Conservation (phyloP, 169 alveolate species). For the Plasmodium gaboni region DNA sequence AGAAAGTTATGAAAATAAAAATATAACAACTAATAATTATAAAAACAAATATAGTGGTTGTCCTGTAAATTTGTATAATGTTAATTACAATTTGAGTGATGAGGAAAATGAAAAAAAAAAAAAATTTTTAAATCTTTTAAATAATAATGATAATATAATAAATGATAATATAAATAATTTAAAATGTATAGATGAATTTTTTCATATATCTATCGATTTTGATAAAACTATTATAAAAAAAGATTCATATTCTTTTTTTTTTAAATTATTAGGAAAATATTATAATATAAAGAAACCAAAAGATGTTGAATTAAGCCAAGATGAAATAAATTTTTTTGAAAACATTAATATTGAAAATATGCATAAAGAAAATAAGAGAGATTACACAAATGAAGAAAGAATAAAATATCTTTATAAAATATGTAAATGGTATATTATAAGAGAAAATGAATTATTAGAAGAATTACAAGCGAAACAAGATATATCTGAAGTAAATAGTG, state of each 20-base stretch:
- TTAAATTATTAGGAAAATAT: conserved; percentile 8
- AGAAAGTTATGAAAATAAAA: not conserved
- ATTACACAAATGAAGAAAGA: conserved; percentile 23
- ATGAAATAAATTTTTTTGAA: conserved; percentile 28
- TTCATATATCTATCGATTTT: conserved; percentile 46
- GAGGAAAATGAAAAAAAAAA: conserved; percentile 3
- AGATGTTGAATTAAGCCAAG: conserved; percentile 17
- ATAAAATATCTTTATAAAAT: conserved; percentile 5
- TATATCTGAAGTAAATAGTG: conserved; percentile 5
- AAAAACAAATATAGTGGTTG: not conserved
- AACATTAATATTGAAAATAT: conserved; percentile 12
- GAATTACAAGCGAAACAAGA: conserved; percentile 6
- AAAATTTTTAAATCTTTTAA: conserved; percentile 13
- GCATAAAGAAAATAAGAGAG: conserved; percentile 11
- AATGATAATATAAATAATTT: not conserved
- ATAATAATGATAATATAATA: not conserved
- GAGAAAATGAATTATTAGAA: conserved; percentile 5
- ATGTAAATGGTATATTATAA: conserved; percentile 11
- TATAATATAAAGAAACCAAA: not conserved
- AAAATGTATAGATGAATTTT: conserved; percentile 38
- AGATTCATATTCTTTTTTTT: conserved; percentile 43
- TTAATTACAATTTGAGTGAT: not conserved
- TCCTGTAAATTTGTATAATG: not conserved
- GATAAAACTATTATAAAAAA: conserved; percentile 56
- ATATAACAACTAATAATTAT: not conserved